Conservation (phyloP, 805 yeast genomes). For the Huiozyma naganishii region DNA sequence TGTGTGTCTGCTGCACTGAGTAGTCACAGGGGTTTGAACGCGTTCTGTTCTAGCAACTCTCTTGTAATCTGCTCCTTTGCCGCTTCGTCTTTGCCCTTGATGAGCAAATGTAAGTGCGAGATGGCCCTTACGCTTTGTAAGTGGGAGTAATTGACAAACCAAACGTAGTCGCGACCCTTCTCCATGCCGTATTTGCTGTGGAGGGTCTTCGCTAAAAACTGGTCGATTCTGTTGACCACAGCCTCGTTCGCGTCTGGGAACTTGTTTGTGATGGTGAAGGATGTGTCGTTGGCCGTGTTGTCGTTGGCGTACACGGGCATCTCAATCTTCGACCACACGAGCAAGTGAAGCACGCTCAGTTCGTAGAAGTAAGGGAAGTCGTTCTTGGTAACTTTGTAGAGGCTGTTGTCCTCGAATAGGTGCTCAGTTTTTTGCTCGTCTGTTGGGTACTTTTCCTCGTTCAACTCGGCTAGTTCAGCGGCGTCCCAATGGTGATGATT, state of each 20-base stretch:
- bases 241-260: conserved; percentile 26
- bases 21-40: conserved; percentile 1
- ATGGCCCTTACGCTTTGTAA: conserved; percentile 57
- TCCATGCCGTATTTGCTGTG: conserved; percentile 21
- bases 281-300: conserved; percentile 30
- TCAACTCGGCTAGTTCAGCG: conserved; percentile 15
- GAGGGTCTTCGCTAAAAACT: conserved; percentile 39
- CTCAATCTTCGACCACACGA: conserved; percentile 56
- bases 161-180: conserved; percentile 31
- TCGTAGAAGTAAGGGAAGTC: conserved; percentile 61
- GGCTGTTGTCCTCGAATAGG: conserved; percentile 21
- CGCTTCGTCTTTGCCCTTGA: conserved; percentile 22
- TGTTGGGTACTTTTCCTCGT: conserved; percentile 10
- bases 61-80: neutral
- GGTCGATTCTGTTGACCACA: conserved; percentile 36
- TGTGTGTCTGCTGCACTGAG: no score
- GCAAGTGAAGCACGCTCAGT: conserved; percentile 40
- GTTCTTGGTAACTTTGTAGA: conserved; percentile 37
- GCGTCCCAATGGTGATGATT: conserved; percentile 43
- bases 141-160: conserved; percentile 68
- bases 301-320: conserved; percentile 39
- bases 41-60: conserved; percentile 4
- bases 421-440: conserved; percentile 15
- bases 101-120: conserved; percentile 60
- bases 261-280: conserved; percentile 35